Evolutionary conservation across 2,329 filamentous ascomycete species (phyloP).

Genomic region (Aaosphaeria arxii): DNA sequence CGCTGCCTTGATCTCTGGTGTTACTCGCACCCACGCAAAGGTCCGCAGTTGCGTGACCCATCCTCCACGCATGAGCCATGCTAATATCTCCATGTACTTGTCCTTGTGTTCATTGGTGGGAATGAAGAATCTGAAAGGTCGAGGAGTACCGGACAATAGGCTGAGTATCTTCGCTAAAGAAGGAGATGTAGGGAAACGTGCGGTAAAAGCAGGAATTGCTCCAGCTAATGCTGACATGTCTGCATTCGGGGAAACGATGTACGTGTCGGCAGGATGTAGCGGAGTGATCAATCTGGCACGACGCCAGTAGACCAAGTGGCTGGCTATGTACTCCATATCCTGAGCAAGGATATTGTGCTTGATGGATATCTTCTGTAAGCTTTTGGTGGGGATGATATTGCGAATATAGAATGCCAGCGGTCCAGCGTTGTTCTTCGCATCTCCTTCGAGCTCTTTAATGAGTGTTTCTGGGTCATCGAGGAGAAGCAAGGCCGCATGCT

Average conservation of each 20-base stretch:
- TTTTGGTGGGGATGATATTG: constrained; percentile 59
- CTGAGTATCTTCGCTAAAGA: constrained; percentile 84
- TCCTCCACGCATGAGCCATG: constrained; percentile 87
- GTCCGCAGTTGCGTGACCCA: constrained; percentile 94
- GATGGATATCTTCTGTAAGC: constrained; percentile 69
- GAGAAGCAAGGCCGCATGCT: constrained; percentile 82
- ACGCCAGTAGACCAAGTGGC: constrained; percentile 94
- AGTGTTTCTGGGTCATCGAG: constrained; percentile 81
- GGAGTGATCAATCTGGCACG: constrained; percentile 89
- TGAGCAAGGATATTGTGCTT: constrained; percentile 70
- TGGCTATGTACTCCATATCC: constrained; percentile 82
- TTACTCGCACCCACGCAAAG: constrained; percentile 84
- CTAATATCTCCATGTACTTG: constrained; percentile 85
- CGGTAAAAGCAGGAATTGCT: constrained; percentile 70
- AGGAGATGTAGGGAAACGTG: constrained; percentile 78
- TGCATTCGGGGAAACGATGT: constrained; percentile 88
- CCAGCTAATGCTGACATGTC: constrained; percentile 68
- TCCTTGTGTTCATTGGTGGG: constrained; percentile 85
- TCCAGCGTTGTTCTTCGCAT: constrained; percentile 71
- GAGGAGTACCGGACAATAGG: constrained; percentile 73
- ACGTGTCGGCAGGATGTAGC: constrained; percentile 83
- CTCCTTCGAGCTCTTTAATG: constrained; percentile 64
- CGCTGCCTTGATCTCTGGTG: constrained; percentile 76
- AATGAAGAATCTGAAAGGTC: constrained; percentile 78
- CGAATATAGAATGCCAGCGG: constrained; percentile 73